Base-by-base conservation (phyloP, 2,329 filamentous ascomycete species). In the Triangularia verruculosa region DNA sequence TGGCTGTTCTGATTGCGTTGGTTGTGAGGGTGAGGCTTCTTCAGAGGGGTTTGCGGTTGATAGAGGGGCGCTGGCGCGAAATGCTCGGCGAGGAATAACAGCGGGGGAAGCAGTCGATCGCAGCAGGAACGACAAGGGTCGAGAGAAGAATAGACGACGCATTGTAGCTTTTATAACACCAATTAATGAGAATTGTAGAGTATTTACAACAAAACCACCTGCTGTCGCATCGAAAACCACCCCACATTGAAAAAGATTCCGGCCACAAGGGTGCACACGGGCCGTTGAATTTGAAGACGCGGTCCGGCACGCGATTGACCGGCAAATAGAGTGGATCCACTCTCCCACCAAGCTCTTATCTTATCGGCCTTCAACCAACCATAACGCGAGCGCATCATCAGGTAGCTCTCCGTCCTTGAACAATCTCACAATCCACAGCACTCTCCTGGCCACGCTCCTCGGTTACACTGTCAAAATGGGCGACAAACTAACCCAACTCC, bases 401-500 rank as follows among this genome's bases (percentile, higher is more conserved):
- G 12, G 20, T 55, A 34, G 17, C 25, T 59, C 57, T 53, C 51
- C 15, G 24, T 43, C n/a, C 25, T 28, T 4, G 20, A 54, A 54
- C 25, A 3, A n/a, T 28, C 15, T 15, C 58, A 8, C 13, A 24
- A 15, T 20, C 43, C 12, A 30, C 43, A 27, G 9, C 34, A n/a
- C 6, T 17, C 27, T 24, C 12, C 12, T 7, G n/a, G n/a, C 11
- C 27, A 5, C 17, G 2, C 47, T 28, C 1, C 9, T 47, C 20
- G 7, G 15, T 54, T 17, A n/a, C 4, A n/a, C 20, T 27, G 6
- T 59, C 20, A 62, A 67, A 6, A 92, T 92, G 87, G 84, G 84
- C 27, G 92, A 96, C 74, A 83, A 89, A 66, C 82, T 96, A 63
- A 94, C 92, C 1, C 91, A 95, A 75, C 82, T 95, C 63, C 92